Evolutionary conservation across 441 rosid species (phyloP).

Genomic region (Corymbia citriodora): DNA sequence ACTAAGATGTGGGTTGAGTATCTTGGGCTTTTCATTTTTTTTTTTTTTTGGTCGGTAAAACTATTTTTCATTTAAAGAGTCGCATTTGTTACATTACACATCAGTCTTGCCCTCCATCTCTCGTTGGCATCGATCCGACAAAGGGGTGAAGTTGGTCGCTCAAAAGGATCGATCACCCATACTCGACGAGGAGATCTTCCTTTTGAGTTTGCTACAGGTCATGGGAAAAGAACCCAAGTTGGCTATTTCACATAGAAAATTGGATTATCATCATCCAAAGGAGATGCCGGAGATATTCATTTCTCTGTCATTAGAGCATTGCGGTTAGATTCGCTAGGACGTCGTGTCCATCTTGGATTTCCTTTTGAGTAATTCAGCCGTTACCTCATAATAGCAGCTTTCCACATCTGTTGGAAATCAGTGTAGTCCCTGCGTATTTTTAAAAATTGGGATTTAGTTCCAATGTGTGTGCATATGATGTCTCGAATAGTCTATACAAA

Average conservation of each 20-base stretch:
- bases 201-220: background rate
- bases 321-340: background rate
- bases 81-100: background rate
- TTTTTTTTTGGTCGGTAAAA: too few relatives aligned
- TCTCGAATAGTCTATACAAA: background rate
- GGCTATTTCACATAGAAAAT: background rate
- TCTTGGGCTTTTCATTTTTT: background rate
- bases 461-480: background rate
- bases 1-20: background rate
- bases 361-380: background rate
- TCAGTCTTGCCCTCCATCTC: background rate
- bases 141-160: background rate
- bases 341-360: background rate
- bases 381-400: background rate
- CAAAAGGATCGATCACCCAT: background rate
- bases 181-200: background rate
- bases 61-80: background rate
- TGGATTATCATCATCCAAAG: background rate
- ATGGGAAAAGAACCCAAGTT: background rate
- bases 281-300: background rate
- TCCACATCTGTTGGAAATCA: background rate
- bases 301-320: background rate
- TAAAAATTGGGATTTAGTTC: background rate
- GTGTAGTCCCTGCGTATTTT: background rate
- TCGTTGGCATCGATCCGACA: background rate